Conservation (phyloP, 371 early-diverging fungal species). For the Mortierella sp. region DNA sequence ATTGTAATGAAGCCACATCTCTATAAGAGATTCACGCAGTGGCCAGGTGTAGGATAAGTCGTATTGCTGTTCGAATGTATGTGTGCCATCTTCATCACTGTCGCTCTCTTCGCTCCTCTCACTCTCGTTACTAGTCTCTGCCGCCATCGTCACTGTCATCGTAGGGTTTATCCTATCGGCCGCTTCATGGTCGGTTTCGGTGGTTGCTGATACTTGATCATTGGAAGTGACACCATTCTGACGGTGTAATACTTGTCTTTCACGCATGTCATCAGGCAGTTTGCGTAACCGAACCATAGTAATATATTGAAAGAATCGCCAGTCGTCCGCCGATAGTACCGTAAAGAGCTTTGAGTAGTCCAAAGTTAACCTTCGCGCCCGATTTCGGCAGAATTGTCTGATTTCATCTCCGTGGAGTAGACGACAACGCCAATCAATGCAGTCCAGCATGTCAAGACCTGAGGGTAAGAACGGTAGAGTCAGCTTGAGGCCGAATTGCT, state of each 20-base stretch:
- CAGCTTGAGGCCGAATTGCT: slow-evolving; percentile 2
- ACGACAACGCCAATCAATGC: neutral
- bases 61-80: neutral
- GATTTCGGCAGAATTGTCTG: neutral
- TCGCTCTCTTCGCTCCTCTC: neutral
- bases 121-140: neutral
- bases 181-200: too few species aligned
- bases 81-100: neutral
- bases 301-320: neutral
- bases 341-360: slow-evolving; percentile 5
- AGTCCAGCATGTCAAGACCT: neutral
- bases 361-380: neutral
- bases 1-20: slow-evolving; percentile 12
- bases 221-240: too few species aligned
- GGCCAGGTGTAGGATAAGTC: neutral
- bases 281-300: neutral
- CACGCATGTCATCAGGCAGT: neutral
- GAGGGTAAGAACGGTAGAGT: neutral
- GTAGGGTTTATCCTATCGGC: too few species aligned
- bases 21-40: neutral
- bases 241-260: too few species aligned
- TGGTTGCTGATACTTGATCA: too few species aligned
- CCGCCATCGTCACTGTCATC: too few species aligned
- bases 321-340: neutral
- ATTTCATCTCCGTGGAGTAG: neutral